phyloP scores from a whole-genome alignment of 495 filamentous ascomycete genomes.

The Penicillium malachiteum region DNA sequence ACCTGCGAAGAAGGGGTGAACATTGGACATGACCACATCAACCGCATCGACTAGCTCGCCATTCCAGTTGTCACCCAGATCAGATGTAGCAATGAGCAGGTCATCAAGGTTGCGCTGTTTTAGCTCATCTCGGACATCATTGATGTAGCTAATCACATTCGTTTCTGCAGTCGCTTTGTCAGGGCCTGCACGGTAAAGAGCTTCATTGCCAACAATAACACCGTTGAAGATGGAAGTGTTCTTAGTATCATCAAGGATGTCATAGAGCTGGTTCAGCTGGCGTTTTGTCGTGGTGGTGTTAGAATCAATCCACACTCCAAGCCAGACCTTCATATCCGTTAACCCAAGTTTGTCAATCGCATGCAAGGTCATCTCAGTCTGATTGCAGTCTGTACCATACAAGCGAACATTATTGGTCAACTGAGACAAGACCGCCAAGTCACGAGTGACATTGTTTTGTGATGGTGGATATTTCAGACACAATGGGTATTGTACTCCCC shows the following conservation, averaged over 20 bases:
- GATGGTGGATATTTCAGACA: conserved; percentile 75
- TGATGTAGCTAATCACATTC: conserved; percentile 63
- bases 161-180: conserved; percentile 58
- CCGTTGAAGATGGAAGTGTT: conserved; percentile 70
- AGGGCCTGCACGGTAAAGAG: conserved; percentile 67
- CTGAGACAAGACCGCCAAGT: conserved; percentile 88
- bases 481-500: conserved; percentile 85
- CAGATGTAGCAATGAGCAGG: conserved; percentile 74
- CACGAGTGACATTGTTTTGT: conserved; percentile 92
- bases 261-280: conserved; percentile 78
- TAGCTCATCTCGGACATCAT: conserved; percentile 68
- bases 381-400: conserved; percentile 97
- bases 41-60: conserved; percentile 60
- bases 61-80: conserved; percentile 90
- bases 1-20: conserved; percentile 96
- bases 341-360: conserved; percentile 72
- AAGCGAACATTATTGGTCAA: conserved; percentile 86
- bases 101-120: conserved; percentile 63
- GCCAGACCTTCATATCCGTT: conserved; percentile 84
- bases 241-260: conserved; percentile 68
- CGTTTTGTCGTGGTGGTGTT: conserved; percentile 82
- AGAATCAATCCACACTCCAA: conserved; percentile 89
- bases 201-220: conserved; percentile 91
- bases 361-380: conserved; percentile 91
- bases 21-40: conserved; percentile 93